Evolutionary conservation across 306 rosid species (phyloP), one percentile per base, ranked within the genome.

Genomic region (Phaseolus lunatus): DNA sequence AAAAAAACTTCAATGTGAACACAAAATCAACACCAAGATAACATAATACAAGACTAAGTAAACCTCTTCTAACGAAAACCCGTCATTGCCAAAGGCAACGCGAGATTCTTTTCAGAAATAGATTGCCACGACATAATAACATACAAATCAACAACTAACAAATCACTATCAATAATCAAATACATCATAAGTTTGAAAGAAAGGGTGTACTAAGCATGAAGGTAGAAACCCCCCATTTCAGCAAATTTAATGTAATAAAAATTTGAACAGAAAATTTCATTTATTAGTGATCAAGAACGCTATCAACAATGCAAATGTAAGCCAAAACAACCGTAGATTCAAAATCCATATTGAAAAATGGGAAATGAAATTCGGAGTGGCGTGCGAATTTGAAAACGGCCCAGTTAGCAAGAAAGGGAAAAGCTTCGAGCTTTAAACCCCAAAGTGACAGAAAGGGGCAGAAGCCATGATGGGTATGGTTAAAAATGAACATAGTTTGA

Each of bases 11-110:
- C 22, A 57, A 43, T 49, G 48, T 18, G 3, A 22, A 27, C 3
- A 58, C 5, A 59, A 81, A 67, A 58, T 61, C 53, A 50, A 57
- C 68, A 54, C n/a, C 26, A 44, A 44, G 65, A 76, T 76, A 23
- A 50, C 72, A 66, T 3, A 39, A 62, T 39, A 41, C 35, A 71
- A 26, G 52, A 8, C 56, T 27, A 49, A 49, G 56, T 8, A 37
- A 78, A 67, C 41, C 56, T 41, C n/a, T 22, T 66, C 22, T 19
- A 52, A 72, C 10, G 31, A 20, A 69, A 72, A 27, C 20, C n/a
- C 1, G 23, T n/a, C 31, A 23, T 73, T 16, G 26, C 64, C 27
- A 69, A 50, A 76, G 19, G 29, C 72, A 24, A 81, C 41, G 2
- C 16, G 1, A 37, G n/a, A 76, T 47, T 52, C 29, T 73, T 67